phyloP scores from a whole-genome alignment of 768 basidiomycete species.

The Mycena vitilis region DNA sequence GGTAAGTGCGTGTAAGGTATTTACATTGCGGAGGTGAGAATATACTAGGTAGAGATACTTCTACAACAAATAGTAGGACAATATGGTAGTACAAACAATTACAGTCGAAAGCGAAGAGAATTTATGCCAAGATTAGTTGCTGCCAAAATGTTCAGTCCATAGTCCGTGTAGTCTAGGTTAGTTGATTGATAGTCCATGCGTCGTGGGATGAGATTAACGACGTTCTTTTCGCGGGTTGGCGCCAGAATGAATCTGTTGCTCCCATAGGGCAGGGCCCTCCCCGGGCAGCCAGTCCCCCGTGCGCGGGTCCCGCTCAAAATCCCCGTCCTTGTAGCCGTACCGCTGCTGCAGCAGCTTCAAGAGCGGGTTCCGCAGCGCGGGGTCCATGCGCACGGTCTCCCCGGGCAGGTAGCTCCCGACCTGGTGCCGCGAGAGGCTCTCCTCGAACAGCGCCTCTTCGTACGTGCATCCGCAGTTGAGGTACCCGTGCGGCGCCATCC shows the following conservation, averaged over 20 bases:
- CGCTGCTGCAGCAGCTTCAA: constrained; percentile 76
- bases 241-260: constrained; percentile 61
- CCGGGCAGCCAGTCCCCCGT: constrained; percentile 77
- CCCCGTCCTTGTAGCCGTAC: constrained; percentile 85
- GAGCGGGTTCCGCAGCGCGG: constrained; percentile 84
- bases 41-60: constrained; percentile 24
- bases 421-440: constrained; percentile 80
- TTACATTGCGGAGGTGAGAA: constrained; percentile 25
- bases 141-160: constrained; percentile 29
- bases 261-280: constrained; percentile 74
- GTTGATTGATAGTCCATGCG: constrained; percentile 11
- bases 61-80: constrained; percentile 35
- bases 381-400: constrained; percentile 90
- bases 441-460: constrained; percentile 89
- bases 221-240: constrained; percentile 45
- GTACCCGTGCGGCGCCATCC: constrained; percentile 80
- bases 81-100: constrained; percentile 32
- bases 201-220: constrained; percentile 25
- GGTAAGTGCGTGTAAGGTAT: constrained; percentile 32
- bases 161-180: constrained; percentile 24
- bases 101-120: constrained; percentile 25
- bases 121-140: constrained; percentile 11
- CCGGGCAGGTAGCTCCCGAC: constrained; percentile 89
- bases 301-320: constrained; percentile 79
- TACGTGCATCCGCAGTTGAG: constrained; percentile 90